Conservation (phyloP, 1,284 basidiomycete genomes). For the Pseudozyma hubeiensis region DNA sequence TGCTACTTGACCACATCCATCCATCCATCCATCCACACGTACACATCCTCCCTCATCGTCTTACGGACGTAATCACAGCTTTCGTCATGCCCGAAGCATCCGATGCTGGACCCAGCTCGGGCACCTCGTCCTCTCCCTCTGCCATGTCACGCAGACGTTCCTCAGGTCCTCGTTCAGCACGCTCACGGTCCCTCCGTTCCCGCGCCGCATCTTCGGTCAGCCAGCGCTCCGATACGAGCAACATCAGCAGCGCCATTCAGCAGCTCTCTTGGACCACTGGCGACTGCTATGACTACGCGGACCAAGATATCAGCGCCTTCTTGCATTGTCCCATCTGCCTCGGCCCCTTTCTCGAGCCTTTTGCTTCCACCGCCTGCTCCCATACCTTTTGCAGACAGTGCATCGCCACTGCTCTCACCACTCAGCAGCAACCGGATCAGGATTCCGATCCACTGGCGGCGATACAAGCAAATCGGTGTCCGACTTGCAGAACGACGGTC, state of each 20-base stretch:
- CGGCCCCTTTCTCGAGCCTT: slow-evolving; percentile 53
- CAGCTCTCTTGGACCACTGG: slow-evolving; percentile 41
- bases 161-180: slow-evolving; percentile 18
- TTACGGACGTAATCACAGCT: neutral
- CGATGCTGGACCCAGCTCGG: slow-evolving; percentile 28
- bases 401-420: slow-evolving; percentile 42
- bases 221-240: slow-evolving; percentile 43
- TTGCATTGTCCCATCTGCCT: slow-evolving; percentile 49
- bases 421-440: neutral
- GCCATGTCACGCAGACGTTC: slow-evolving; percentile 27
- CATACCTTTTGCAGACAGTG: slow-evolving; percentile 58
- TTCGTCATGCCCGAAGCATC: slow-evolving; percentile 23
- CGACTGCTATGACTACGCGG: slow-evolving; percentile 43
- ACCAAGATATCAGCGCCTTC: slow-evolving; percentile 45
- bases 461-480: slow-evolving; percentile 27
- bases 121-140: slow-evolving; percentile 7
- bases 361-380: slow-evolving; percentile 38
- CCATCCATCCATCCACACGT: neutral
- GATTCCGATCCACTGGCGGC: slow-evolving; percentile 1
- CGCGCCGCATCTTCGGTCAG: slow-evolving; percentile 41
- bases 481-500: slow-evolving; percentile 43
- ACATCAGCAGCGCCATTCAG: slow-evolving; percentile 32
- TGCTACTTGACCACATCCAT: neutral
- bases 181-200: slow-evolving; percentile 18
- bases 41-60: neutral